Evolutionary conservation across 1,284 basidiomycete species (phyloP), one percentile per base, ranked within the genome.

Genomic region (Fomitopsis pinicola): DNA sequence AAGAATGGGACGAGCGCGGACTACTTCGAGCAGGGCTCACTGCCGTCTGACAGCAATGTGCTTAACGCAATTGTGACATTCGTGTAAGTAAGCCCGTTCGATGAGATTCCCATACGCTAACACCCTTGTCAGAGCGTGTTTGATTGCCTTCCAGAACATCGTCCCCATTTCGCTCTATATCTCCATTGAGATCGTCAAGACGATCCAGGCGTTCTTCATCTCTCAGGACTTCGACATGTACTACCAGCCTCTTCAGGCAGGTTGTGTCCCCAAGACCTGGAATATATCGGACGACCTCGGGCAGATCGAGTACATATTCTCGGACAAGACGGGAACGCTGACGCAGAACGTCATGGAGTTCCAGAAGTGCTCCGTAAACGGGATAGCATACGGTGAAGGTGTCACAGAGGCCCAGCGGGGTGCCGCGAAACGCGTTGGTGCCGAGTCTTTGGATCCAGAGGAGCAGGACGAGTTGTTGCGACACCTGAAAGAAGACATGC

Each of bases 281-380:
- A 97, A 96, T 74, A 97, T 98, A 68, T 97, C 94, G 2, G 96
- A 98, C 73, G 96, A 98, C 75, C 86, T 98, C 0, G 96, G 96
- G 30, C 96, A 98, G 77, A 98, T 98, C 75, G 96, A 97, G 78
- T 98, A 98, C 75, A 83, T 98, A 68, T 98, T 98, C 77, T 95
- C 93, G 5, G 96, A 99, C 84, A 99, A 99, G 81, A 97, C 95
- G 0, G 95, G 95, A 15, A 97, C 95, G 1, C 85, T 97, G 59
- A 97, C 95, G 2, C 94, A 98, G 75, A 98, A 96, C 76, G 78
- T 97, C 66, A 99, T 98, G 96, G 96, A 98, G 79, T 98, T 97
- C 77, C 95, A 98, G 74, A 95, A 94, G 73, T 97, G 95, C 69
- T 97, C 94, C 0, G 84, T 98, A 65, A 78, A 88, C 61, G 96